Conservation (phyloP, 371 early-diverging fungal species). For the Mucor lusitanicus region DNA sequence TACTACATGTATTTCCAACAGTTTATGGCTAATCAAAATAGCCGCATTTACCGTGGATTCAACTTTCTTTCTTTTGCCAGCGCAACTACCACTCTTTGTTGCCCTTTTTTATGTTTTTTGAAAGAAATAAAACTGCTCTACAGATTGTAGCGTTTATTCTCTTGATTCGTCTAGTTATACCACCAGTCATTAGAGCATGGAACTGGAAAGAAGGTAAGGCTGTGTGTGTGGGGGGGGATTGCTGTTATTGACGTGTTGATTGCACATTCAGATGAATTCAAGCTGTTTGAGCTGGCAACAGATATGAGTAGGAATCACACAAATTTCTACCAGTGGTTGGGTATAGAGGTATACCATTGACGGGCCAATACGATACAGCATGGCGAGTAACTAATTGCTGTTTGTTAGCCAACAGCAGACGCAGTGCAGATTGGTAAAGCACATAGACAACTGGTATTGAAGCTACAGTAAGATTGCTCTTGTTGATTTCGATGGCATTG, state of each 20-base stretch:
- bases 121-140: background rate
- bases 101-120: background rate
- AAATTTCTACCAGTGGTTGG: conserved; percentile 21
- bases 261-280: conserved; percentile 7
- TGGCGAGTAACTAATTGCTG: background rate
- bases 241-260: background rate
- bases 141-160: background rate
- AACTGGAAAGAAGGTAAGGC: conserved; percentile 19
- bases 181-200: conserved; percentile 16
- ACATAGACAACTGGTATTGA: conserved; percentile 15
- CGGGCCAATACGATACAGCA: background rate
- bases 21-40: background rate
- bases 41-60: background rate
- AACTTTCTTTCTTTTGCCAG: background rate
- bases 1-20: background rate
- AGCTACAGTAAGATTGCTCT: conserved; percentile 11
- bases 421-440: conserved; percentile 16
- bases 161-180: background rate
- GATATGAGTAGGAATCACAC: conserved; percentile 4
- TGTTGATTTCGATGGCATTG: background rate
- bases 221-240: background rate
- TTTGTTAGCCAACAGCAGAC: conserved; percentile 11
- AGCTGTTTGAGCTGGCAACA: conserved; percentile 15
- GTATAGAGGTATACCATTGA: conserved; percentile 9
- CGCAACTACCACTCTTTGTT: background rate